phyloP scores from a whole-genome alignment of 129 eudicot genomes.

The Heracleum sosnowskyi region DNA sequence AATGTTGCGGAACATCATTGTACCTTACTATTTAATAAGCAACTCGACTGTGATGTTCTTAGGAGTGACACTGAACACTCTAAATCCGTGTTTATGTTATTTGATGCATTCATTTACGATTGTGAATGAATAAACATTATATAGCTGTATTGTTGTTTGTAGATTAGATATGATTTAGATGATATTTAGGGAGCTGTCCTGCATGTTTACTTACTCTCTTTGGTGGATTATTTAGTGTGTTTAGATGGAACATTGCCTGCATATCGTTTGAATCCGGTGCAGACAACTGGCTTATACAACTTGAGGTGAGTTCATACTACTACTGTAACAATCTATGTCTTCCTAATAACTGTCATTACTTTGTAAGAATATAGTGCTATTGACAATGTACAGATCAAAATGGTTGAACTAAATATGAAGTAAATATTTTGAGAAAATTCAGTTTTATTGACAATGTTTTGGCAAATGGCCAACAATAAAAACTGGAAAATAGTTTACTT shows the following conservation, averaged over 20 bases:
- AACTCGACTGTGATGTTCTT: too few species aligned
- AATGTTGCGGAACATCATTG: too few species aligned
- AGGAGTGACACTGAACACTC: too few species aligned
- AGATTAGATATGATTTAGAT: not conserved
- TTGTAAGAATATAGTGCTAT: not conserved
- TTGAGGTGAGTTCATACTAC: conserved; percentile 53
- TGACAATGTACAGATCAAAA: not conserved
- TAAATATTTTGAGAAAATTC: not conserved
- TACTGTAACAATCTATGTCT: not conserved
- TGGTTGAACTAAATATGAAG: not conserved
- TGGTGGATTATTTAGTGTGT: conserved; percentile 45
- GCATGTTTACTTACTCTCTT: not conserved
- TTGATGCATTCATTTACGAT: not conserved
- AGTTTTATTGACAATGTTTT: not conserved
- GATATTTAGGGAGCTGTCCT: not conserved
- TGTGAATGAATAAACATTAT: not conserved
- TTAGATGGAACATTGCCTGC: conserved; percentile 97
- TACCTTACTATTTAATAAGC: too few species aligned
- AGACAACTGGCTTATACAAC: conserved; percentile 90
- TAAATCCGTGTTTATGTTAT: not conserved
- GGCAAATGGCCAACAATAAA: too few species aligned
- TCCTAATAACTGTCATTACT: not conserved
- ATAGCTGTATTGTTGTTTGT: not conserved
- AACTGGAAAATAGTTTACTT: too few species aligned
- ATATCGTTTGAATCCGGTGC: conserved; percentile 81